Base-by-base conservation (phyloP, 2,329 filamentous ascomycete genomes). In the Alternaria brassicicola region DNA sequence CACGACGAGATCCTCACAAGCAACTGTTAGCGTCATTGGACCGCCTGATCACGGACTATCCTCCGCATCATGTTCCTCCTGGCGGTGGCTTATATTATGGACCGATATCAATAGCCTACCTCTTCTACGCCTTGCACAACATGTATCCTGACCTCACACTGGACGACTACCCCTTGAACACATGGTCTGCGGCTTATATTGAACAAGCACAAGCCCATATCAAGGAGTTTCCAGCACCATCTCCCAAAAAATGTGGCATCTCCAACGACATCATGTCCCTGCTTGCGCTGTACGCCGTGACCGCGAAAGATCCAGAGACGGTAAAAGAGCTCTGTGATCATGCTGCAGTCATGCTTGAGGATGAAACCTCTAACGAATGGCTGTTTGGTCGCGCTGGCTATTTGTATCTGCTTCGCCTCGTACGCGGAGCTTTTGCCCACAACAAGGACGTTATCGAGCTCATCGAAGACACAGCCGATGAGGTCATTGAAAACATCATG, bases 301-400 rank as follows among this genome's bases (percentile, higher is more conserved):
- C 79, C 28, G 80, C 80, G 23, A 81, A 81, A 63, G 82, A 84
- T 57, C 69, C 73, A 15, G 81, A 83, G 25, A 82, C 82, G 61
- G 82, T 80, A 10, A 76, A 76, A 50, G 78, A 82, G 59, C 75
- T 84, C n/a, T 83, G 81, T 72, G 79, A 82, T 63, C 82, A 82
- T 67, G 75, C 79, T 9, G 78, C 73, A 6, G 80, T 85, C 45
- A 82, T 81, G 47, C 73, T 80, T 10, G 78, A 81, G 49, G 67
- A 68, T 7, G 79, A 80, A 2, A 82, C 83, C 25, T 79, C 80
- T 41, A 86, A 89, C 52, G 89, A 91, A 68, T 84, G 88, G 74
- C 77, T 89, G 6, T 87, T 88, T 70, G 89, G 89, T 6, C 83
- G 88, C 10, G 86, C 89, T 1, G 89, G 89, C 0, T 85, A 87